Evolutionary conservation across 495 filamentous ascomycete species (phyloP).

Genomic region (Penicillium alfredii): DNA sequence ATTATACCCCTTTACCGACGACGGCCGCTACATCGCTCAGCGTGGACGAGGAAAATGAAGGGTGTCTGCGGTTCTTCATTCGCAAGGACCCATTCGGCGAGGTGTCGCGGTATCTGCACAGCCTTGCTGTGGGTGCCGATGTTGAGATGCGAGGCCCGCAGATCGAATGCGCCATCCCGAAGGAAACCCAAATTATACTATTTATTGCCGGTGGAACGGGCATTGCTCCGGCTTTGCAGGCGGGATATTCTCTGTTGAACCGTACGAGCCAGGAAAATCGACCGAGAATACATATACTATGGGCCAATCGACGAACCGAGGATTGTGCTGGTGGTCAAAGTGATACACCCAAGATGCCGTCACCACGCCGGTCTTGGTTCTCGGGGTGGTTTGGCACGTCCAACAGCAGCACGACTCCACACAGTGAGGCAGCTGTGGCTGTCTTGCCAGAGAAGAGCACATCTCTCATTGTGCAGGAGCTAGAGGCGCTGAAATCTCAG

Average conservation of each 20-base stretch:
- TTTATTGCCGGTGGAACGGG: constrained; percentile 93
- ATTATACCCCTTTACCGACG: constrained; percentile 82
- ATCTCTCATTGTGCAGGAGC: constrained; percentile 52
- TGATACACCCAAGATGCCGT: constrained; percentile 19
- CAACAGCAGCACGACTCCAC: background rate
- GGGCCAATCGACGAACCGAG: constrained; percentile 56
- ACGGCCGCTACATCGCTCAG: constrained; percentile 15
- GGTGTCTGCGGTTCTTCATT: constrained; percentile 49
- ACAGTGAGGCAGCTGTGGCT: background rate
- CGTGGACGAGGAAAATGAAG: constrained; percentile 30
- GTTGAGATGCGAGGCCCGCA: constrained; percentile 76
- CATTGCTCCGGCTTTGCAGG: constrained; percentile 84
- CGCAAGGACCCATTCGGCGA: constrained; percentile 51
- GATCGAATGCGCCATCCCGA: constrained; percentile 58
- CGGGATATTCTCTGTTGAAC: constrained; percentile 53
- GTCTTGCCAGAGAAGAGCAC: background rate
- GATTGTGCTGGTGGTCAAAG: constrained; percentile 50
- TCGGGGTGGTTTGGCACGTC: constrained; percentile 22
- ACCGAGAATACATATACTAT: constrained; percentile 56
- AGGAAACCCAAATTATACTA: constrained; percentile 51
- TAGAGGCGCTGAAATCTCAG: constrained; percentile 52
- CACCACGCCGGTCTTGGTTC: constrained; percentile 27
- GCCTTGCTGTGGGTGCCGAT: constrained; percentile 50
- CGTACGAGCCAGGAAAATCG: constrained; percentile 19
- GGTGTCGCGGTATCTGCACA: constrained; percentile 64